phyloP scores from a whole-genome alignment of 169 alveolate species.

The Eimeria sp. region DNA sequence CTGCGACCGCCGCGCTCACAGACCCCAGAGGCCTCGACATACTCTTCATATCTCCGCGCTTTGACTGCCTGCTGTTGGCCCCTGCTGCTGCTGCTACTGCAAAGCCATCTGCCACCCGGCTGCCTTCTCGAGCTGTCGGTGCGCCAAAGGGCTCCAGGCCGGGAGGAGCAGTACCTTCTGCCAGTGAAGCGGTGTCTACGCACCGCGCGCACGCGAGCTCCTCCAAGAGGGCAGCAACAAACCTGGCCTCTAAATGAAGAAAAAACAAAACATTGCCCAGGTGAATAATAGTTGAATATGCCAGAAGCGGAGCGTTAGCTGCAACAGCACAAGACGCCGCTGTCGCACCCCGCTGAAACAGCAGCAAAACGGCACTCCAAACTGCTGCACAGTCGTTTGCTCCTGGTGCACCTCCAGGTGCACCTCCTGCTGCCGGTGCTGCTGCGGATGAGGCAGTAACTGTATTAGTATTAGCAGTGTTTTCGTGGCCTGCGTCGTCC shows the following conservation, averaged over 20 bases:
- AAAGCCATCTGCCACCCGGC: neutral
- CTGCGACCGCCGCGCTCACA: neutral
- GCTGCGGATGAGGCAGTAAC: neutral
- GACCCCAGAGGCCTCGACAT: neutral
- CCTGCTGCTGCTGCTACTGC: neutral
- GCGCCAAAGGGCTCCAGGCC: neutral
- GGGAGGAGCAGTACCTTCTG: neutral
- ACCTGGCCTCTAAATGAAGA: neutral
- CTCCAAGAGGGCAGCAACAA: neutral
- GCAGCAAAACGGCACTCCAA: neutral
- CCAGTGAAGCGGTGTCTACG: neutral
- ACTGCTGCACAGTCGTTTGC: neutral
- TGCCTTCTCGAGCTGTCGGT: neutral
- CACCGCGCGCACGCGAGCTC: neutral
- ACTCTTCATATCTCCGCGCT: conserved; percentile 4
- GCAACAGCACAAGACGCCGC: conserved; percentile 70
- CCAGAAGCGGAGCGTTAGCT: conserved; percentile 28
- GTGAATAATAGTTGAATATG: conserved; percentile 13
- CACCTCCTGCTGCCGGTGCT: neutral
- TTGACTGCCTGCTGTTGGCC: neutral
- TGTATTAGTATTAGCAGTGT: neutral
- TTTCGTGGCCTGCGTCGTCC: neutral
- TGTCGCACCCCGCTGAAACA: conserved; percentile 19
- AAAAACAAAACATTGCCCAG: conserved; percentile 27
- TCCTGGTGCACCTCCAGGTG: neutral